Base-by-base conservation (phyloP, 2,329 filamentous ascomycete species). In the Fusarium papillatum region DNA sequence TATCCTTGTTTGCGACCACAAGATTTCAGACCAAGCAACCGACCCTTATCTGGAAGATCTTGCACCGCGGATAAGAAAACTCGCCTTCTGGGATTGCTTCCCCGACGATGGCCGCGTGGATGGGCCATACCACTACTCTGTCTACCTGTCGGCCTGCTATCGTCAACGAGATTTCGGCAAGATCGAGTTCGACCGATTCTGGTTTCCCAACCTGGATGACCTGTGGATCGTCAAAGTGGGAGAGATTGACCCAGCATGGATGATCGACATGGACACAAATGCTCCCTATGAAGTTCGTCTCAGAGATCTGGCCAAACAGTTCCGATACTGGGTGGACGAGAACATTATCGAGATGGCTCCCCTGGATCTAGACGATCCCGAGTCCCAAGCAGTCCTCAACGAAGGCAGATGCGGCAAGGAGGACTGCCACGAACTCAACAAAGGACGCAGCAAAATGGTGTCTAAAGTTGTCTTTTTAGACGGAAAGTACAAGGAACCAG, bases 41-140 rank as follows among this genome's bases (percentile, higher is more conserved):
- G 80, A 83, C 41, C 74, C 80, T 48, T 80, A 80, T 22, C 76
- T 85, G 26, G 83, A 85, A 55, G 73, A 79, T 17, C 74, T 85
- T 38, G 83, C 82, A 2, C 80, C 81, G 22, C 78, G 78, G 31
- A 79, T 84, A 66, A 80, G 81, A 69, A 80, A 82, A 48, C 74
- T 85, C 38, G 83, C 82, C 14, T 85, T 84, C 59, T 85, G 84
- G 84, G 84, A 85, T 72, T 85, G 84, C 71, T 83, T 83, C 67
- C 83, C 83, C 2, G 84, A 85, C 68, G 84, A 85, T 53, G 81
- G 80, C 7, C 79, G 80, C 46, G 81, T 85, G 26, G 82, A 84
- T 53, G 77, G 80, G 5, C 82, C 81, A 11, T 76, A 79, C 26
- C 81, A 78, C 46, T 85, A 84, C 72, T 82, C 82, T 19, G 76